Conservation (phyloP, 1,284 basidiomycete species). For the Thelephora terrestris region DNA sequence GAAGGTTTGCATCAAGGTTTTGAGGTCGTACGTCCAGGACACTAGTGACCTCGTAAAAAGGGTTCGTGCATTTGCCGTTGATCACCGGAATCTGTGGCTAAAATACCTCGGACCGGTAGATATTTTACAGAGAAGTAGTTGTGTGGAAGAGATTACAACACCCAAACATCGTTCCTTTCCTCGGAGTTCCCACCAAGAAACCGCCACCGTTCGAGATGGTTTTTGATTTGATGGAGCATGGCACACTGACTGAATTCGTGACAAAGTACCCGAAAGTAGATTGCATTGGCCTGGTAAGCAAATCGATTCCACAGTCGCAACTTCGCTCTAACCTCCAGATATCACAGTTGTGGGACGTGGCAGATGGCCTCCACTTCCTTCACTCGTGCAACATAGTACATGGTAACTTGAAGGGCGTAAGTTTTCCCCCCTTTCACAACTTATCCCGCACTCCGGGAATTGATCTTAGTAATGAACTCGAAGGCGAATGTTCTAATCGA, state of each 20-base stretch:
- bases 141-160: slow-evolving; percentile 4
- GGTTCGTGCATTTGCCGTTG: background rate
- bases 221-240: background rate
- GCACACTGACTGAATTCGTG: background rate
- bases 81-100: too few species aligned
- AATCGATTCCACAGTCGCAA: background rate
- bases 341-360: background rate
- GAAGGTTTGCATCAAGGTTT: background rate
- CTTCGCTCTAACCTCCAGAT: background rate
- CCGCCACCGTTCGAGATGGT: background rate
- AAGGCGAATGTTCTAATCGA: background rate
- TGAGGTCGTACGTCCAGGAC: background rate
- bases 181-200: background rate
- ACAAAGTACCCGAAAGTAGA: background rate
- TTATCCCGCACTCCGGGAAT: background rate
- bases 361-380: background rate
- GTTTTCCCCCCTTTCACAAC: background rate
- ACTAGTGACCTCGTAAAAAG: background rate
- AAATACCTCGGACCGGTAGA: background rate
- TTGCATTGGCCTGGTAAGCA: background rate
- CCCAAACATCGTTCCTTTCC: slow-evolving; percentile 4
- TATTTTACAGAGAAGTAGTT: slow-evolving; percentile 2
- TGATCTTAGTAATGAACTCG: background rate
- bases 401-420: background rate
- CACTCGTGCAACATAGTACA: background rate